Base-by-base conservation (phyloP, 2,329 filamentous ascomycete genomes). In the Arachnopeziza araneosa region DNA sequence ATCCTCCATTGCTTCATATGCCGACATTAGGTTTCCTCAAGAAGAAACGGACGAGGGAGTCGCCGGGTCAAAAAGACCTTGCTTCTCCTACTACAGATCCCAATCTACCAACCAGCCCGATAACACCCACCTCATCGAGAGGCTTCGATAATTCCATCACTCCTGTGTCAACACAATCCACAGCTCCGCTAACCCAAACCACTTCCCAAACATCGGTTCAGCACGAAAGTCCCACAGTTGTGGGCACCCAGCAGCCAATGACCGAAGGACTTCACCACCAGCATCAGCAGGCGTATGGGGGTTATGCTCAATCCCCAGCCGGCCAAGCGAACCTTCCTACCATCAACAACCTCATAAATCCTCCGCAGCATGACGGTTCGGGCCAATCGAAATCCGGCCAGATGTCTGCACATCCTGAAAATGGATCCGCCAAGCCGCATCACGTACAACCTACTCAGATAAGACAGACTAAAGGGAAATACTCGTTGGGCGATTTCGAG, bases 31-130 rank as follows among this genome's bases (percentile, higher is more conserved):
- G 91, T 77, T 92, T 97, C 75, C 86, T 98, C 75, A 97, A 97
- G 85, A 98, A 96, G 85, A 96, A 96, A 84, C 88, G 92, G 85
- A 96, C 92, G 79, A 96, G 92, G 85, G 92, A 97, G 80, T 89
- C 86, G 72, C 80, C 79, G 72, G 83, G 81, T 74, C 89, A 86
- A 69, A 81, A 79, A 73, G 82, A 86, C 75, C 76, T 82, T 73
- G 84, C 87, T 74, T 81, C 84, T 74, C 86, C 90, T 74, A 83
- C 82, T 69, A 85, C 86, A 72, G 81, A 86, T 71, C 81, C 81
- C 67, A 88, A 83, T 72, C 83, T 88, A 74, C 81, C 84, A 68
- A 82, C 81, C 66, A 87, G 84, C 71, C 83, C 84, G 62, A 78
- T 85, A 69, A 86, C 85, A 62, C 81, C 84, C 62, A 80, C 81